Percentiles rank a stretch among this genome's conserved stretches.
Evolutionary conservation across 495 filamentous ascomycete species (phyloP).

Genomic region (Astrothelium macrocarpum): DNA sequence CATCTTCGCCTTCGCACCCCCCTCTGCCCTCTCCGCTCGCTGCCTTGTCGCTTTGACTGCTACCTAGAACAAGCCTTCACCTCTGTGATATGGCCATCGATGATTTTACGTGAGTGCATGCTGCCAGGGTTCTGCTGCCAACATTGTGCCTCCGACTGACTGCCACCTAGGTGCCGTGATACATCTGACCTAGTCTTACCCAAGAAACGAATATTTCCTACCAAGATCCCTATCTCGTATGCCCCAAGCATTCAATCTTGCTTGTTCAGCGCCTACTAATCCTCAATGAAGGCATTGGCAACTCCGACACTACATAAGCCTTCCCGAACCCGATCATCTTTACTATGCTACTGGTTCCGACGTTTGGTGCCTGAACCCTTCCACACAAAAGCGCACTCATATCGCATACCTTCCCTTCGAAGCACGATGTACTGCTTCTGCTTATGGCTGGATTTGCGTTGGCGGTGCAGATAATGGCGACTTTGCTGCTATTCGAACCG

Average conservation of each 20-base stretch:
- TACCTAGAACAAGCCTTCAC: neutral
- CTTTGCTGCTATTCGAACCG: conserved; percentile 59
- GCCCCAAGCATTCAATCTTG: conserved; percentile 26
- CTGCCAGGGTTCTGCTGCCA: neutral
- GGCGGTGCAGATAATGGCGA: conserved; percentile 74
- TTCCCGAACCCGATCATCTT: conserved; percentile 61
- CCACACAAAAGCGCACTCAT: conserved; percentile 60
- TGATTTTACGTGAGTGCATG: neutral
- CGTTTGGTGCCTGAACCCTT: conserved; percentile 56
- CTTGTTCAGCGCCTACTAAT: conserved; percentile 15
- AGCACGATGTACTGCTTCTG: conserved; percentile 74
- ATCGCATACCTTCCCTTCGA: conserved; percentile 72
- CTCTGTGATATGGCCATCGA: conserved; percentile 1
- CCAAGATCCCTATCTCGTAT: conserved; percentile 63
- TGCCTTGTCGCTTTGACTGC: neutral
- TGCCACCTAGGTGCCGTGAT: conserved; percentile 40
- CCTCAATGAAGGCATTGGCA: conserved; percentile 65
- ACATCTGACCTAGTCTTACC: conserved; percentile 52
- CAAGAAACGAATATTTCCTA: conserved; percentile 63
- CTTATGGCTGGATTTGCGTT: conserved; percentile 78
- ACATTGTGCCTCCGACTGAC: neutral
- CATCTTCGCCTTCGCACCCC: neutral
- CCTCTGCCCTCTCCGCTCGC: neutral
- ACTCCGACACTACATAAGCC: conserved; percentile 81
- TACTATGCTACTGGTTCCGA: conserved; percentile 72